Base-by-base conservation (phyloP, 2,329 filamentous ascomycete species). In the Penicillium janthinellum region DNA sequence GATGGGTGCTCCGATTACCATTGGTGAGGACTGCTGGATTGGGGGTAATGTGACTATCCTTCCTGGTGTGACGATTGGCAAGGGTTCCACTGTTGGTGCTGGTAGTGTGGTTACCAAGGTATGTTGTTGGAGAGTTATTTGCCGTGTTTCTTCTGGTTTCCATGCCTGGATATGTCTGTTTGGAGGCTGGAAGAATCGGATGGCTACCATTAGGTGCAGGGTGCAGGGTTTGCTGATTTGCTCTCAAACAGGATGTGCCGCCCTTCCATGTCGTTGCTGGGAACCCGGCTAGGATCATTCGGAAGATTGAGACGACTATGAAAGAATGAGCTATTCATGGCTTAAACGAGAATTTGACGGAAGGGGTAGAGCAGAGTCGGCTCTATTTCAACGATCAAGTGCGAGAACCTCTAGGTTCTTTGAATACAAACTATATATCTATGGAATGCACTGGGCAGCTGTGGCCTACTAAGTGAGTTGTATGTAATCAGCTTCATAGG, bases 11-110 rank as follows among this genome's bases (percentile, higher is more conserved):
- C 85, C 89, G 10, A 90, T 96, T 62, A 83, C 80, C 37, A 86
- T 96, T 55, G 91, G 88, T 0, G 88, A 92, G 64, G 92, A 96
- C 77, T 90, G 90, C 76, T 92, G 90, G 90, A 76, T 94, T 34
- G 90, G 88, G 1, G 90, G 90, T 0, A 88, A 88, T 69, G 87
- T 86, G 5, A 85, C 82, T 22, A 84, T 96, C 17, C 78, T 93
- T 45, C 87, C 90, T 0, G 92, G 92, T 0, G 87, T 96, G 25
- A 93, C 84, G 0, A 89, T 96, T 64, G 92, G 92, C 0, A 82
- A 83, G 56, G 91, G 92, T 0, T 82, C 80, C 4, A 90, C 88
- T 0, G 83, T 96, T 61, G 92, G 91, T 0, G 92, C 92, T 1
- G 91, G 89, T 1, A 91, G 88, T 71, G 90, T 96, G 4, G 91